Base-by-base conservation (phyloP, 306 rosid genomes). In the Cucurbita maxima region DNA sequence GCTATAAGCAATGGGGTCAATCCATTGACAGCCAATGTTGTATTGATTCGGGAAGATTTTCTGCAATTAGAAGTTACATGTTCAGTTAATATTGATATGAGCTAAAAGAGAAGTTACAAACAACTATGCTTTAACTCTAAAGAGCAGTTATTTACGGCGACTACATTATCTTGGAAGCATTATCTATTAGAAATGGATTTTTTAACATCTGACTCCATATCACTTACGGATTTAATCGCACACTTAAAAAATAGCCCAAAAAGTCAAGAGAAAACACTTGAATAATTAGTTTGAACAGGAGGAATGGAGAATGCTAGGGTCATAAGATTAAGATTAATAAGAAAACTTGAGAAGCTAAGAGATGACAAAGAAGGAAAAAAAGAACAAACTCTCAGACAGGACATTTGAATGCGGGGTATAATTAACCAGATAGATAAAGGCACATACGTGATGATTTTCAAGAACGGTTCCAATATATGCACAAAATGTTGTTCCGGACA, bases 401-500 rank as follows among this genome's bases (percentile, higher is more conserved):
- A 58, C 52, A 41, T 66, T 66, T 66, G n/a, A 45, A 22, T 19
- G 55, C 12, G 1, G 55, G 53, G 37, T 37, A 67, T 18, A 66
- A 50, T 30, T 4, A 15, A 70, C 40, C 13, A 22, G 40, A 68
- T 3, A 68, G 74, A 70, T 50, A 48, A 50, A 70, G 41, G 16
- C 37, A 71, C 82, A 45, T 86, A 91, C 99, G 97, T 95, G 84
- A 95, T 91, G 60, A 95, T 95, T 88, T 95, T 95, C 91, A 95
- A 80, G 86, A 95, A 95, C 43, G 99, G 92, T 82, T 95, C 99
- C 91, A 95, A 79, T 86, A 89, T 95, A 85, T 91, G 92, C 52
- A 91, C 97, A 71, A 95, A 95, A 85, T 95, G 84, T 76, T 84
- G 97, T 82, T 95, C 99, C 19, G 96, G 99, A 79, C 99, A 95